Evolutionary conservation across 192 early-diverging fungal genomes (phyloP).

Genomic region (Mortierella claussenii): DNA sequence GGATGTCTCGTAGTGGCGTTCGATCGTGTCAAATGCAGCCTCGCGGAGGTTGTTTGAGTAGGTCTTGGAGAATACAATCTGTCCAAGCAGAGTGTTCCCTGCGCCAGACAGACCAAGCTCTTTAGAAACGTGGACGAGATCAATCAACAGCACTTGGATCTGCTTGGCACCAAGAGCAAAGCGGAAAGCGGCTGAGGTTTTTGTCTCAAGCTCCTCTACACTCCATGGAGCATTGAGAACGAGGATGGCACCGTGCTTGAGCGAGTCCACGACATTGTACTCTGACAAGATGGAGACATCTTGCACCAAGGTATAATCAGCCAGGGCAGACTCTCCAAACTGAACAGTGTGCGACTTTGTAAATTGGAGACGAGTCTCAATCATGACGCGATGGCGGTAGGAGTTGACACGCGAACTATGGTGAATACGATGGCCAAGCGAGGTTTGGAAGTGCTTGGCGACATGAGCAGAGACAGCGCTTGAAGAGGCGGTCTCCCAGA

Average conservation of each 20-base stretch:
- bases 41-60: constrained; percentile 31
- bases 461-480: constrained; percentile 62
- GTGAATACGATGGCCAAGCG: constrained; percentile 52
- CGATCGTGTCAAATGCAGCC: constrained; percentile 35
- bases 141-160: constrained; percentile 70
- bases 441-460: constrained; percentile 57
- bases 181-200: constrained; percentile 73
- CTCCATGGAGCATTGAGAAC: constrained; percentile 76
- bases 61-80: constrained; percentile 42
- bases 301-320: constrained; percentile 73
- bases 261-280: constrained; percentile 68
- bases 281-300: constrained; percentile 64
- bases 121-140: constrained; percentile 69
- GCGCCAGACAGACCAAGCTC: constrained; percentile 64
- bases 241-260: constrained; percentile 62
- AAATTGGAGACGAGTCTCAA: constrained; percentile 69
- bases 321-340: constrained; percentile 54
- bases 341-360: constrained; percentile 45
- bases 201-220: constrained; percentile 73
- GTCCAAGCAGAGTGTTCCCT: constrained; percentile 68
- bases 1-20: constrained; percentile 44
- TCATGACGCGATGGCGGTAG: constrained; percentile 67
- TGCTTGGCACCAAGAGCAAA: constrained; percentile 60
- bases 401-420: constrained; percentile 61
- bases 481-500: constrained; percentile 67